Percentiles rank a stretch among this genome's conserved stretches.
Conservation (phyloP, 495 filamentous ascomycete genomes). For the Aspergillus nidulans region DNA sequence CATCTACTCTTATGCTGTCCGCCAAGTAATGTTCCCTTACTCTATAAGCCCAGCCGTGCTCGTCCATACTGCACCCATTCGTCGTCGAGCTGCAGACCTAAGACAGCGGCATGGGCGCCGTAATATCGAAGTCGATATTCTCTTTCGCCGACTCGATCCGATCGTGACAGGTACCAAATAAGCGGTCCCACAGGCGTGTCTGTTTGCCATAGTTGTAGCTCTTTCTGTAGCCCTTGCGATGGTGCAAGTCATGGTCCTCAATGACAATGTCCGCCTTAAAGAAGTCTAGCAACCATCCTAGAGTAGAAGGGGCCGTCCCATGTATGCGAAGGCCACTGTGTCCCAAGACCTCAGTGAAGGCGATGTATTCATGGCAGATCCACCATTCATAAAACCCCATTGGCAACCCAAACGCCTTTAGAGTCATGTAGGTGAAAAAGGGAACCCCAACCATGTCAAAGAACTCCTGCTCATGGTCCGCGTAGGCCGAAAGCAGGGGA, state of each 20-base stretch:
- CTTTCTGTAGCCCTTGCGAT: slow-evolving; percentile 42
- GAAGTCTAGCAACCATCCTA: slow-evolving; percentile 34
- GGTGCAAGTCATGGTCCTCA: slow-evolving; percentile 43
- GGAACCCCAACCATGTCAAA: slow-evolving; percentile 42
- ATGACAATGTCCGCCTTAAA: slow-evolving; percentile 37
- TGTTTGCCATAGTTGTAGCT: slow-evolving; percentile 44
- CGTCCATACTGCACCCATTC: slow-evolving; percentile 17
- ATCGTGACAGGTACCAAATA: slow-evolving; percentile 37
- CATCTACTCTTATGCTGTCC: no score
- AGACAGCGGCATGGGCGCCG: slow-evolving; percentile 27
- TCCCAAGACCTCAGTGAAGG: slow-evolving; percentile 37
- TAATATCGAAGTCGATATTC: slow-evolving; percentile 39
- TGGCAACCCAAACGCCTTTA: slow-evolving; percentile 30
- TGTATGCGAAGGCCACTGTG: slow-evolving; percentile 37
- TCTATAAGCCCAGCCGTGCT: background rate
- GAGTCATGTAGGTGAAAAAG: slow-evolving; percentile 31
- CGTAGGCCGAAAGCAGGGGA: slow-evolving; percentile 37
- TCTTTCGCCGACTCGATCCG: slow-evolving; percentile 29
- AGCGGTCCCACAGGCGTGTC: slow-evolving; percentile 38
- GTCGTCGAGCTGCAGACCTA: slow-evolving; percentile 20
- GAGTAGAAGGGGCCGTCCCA: slow-evolving; percentile 29
- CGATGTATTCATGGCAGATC: slow-evolving; percentile 40
- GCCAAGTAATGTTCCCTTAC: background rate
- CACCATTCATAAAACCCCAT: slow-evolving; percentile 45
- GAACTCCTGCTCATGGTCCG: slow-evolving; percentile 42